Conservation (phyloP, 805 yeast species). For the Saccharomyces paradoxus region DNA sequence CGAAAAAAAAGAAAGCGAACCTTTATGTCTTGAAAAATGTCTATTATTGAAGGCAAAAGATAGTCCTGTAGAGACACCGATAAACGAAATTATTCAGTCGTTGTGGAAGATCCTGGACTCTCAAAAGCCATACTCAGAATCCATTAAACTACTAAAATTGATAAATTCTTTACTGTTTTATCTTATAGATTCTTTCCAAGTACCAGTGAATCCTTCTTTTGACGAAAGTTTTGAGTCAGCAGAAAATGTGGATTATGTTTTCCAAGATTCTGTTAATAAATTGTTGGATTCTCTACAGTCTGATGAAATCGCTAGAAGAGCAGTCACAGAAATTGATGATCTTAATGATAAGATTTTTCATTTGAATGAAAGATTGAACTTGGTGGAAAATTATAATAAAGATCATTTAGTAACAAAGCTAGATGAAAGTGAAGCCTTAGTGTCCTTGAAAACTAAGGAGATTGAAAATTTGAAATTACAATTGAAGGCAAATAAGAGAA, state of each 20-base stretch:
- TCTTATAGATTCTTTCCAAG: slow-evolving; percentile 52
- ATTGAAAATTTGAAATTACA: slow-evolving; percentile 54
- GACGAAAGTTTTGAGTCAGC: slow-evolving; percentile 36
- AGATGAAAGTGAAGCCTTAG: slow-evolving; percentile 45
- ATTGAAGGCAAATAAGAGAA: slow-evolving; percentile 20
- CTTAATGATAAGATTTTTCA: slow-evolving; percentile 39
- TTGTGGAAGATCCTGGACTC: slow-evolving; percentile 47
- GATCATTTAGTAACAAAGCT: slow-evolving; percentile 45
- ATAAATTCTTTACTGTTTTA: slow-evolving; percentile 53
- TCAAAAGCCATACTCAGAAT: slow-evolving; percentile 38
- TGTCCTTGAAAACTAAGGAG: slow-evolving; percentile 46
- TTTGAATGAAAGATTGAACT: slow-evolving; percentile 45
- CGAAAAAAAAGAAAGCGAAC: slow-evolving; percentile 27
- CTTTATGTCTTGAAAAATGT: slow-evolving; percentile 14
- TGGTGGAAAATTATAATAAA: background rate
- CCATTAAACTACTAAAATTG: slow-evolving; percentile 38
- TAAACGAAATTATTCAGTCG: slow-evolving; percentile 45
- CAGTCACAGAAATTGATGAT: slow-evolving; percentile 52
- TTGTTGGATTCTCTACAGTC: slow-evolving; percentile 67
- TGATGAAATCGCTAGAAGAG: slow-evolving; percentile 77
- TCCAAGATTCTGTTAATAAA: slow-evolving; percentile 69
- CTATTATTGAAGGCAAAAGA: slow-evolving; percentile 29
- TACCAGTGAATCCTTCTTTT: slow-evolving; percentile 9
- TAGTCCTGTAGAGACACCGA: slow-evolving; percentile 63
- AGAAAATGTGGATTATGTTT: slow-evolving; percentile 40